Conservation (phyloP, 495 filamentous ascomycete genomes). For the Penicillium odoratum region DNA sequence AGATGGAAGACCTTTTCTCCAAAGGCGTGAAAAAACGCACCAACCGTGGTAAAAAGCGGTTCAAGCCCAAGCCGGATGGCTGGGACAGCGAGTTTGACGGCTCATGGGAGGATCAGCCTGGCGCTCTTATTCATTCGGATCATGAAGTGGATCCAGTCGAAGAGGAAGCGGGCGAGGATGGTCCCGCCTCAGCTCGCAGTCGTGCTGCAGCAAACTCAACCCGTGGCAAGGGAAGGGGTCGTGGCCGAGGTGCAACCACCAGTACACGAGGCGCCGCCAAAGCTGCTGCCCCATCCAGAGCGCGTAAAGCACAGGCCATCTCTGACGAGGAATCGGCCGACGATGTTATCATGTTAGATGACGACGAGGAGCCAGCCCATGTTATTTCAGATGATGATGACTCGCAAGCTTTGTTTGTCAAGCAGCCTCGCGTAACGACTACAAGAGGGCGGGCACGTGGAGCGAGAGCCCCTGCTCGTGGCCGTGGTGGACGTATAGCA, state of each 20-base stretch:
- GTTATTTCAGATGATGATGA: conserved; percentile 43
- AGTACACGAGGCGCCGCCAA: conserved; percentile 38
- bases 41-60: conserved; percentile 57
- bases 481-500: conserved; percentile 34
- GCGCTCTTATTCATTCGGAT: conserved; percentile 62
- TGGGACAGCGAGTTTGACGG: conserved; percentile 92
- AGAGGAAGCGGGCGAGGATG: conserved; percentile 48
- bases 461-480: conserved; percentile 30
- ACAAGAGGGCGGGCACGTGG: conserved; percentile 29
- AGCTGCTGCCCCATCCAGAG: conserved; percentile 41
- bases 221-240: conserved; percentile 52
- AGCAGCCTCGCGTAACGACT: conserved; percentile 44
- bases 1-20: conserved; percentile 70
- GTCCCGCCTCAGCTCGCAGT: conserved; percentile 28
- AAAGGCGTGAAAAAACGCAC: conserved; percentile 64
- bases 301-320: conserved; percentile 45
- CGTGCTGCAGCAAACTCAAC: conserved; percentile 34
- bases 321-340: conserved; percentile 63
- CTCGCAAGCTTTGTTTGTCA: conserved; percentile 54
- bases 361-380: conserved; percentile 57
- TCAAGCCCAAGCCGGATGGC: conserved; percentile 71
- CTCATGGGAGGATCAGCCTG: conserved; percentile 76
- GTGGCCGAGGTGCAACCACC: conserved; percentile 48
- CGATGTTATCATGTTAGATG: conserved; percentile 62
- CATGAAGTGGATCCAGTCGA: conserved; percentile 48